A percentile compares a stretch with the other conserved stretches of the same genome.
Conservation (phyloP, 345 rosid genomes). For the Noccaea caerulescens region DNA sequence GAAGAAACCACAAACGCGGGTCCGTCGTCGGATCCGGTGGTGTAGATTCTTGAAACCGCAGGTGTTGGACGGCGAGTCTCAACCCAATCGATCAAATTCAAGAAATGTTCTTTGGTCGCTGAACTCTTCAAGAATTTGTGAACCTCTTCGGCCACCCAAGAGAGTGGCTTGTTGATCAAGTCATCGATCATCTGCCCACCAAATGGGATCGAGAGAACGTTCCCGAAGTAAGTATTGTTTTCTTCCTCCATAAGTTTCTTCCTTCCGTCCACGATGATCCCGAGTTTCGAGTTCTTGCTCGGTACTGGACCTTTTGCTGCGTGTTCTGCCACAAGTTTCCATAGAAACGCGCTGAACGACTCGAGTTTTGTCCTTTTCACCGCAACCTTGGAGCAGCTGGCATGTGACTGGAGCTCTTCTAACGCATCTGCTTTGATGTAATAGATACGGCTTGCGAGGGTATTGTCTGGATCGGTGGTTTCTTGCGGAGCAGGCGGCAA, state of each 20-base stretch:
- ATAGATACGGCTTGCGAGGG: slow-evolving; percentile 62
- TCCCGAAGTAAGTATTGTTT: slow-evolving; percentile 43
- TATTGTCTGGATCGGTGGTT: slow-evolving; percentile 22
- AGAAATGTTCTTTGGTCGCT: slow-evolving; percentile 63
- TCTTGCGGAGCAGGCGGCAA: slow-evolving; percentile 52
- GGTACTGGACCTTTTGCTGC: slow-evolving; percentile 13
- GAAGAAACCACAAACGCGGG: slow-evolving; percentile 81
- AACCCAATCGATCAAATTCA: slow-evolving; percentile 80
- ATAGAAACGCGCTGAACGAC: slow-evolving; percentile 66
- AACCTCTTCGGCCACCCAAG: slow-evolving; percentile 60
- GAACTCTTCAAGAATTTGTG: slow-evolving; percentile 49
- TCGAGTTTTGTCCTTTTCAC: slow-evolving; percentile 62
- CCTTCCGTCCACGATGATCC: slow-evolving; percentile 78
- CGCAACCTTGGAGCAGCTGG: slow-evolving; percentile 35
- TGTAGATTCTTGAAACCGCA: slow-evolving; percentile 57
- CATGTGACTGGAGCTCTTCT: slow-evolving; percentile 48
- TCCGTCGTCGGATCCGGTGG: slow-evolving; percentile 46
- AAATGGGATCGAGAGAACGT: slow-evolving; percentile 68
- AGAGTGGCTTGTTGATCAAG: slow-evolving; percentile 51
- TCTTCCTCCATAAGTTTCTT: slow-evolving; percentile 43
- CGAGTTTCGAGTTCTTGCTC: slow-evolving; percentile 52
- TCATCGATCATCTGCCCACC: slow-evolving; percentile 50
- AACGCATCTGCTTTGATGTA: slow-evolving; percentile 50
- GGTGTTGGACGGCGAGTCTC: slow-evolving; percentile 65
- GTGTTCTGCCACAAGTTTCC: slow-evolving; percentile 66